These are phyloP conservation scores for Balakata baccata DNA, from an alignment of 345 rosid genomes.

Conservation along the genomic window DNA sequence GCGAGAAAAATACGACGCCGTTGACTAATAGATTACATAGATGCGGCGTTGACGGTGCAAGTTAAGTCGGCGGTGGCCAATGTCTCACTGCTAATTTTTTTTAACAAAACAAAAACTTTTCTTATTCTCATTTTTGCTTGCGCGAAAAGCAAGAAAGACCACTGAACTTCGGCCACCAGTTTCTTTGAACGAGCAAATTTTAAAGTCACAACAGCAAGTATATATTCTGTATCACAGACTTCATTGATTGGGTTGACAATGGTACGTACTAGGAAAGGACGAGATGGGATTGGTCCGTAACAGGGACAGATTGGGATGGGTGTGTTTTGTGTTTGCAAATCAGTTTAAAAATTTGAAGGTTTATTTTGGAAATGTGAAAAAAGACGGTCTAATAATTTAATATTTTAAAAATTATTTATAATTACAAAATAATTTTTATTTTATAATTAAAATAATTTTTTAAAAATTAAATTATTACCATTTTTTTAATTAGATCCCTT, in stretches of 20 bases:
- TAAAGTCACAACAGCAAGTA: background rate
- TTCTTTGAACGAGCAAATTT: background rate
- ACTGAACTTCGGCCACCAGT: background rate
- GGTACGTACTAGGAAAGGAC: background rate
- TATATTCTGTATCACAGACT: background rate
- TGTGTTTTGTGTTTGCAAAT: too few relatives aligned
- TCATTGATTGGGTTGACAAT: too few relatives aligned
- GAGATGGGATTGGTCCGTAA: background rate
- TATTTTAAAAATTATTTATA: too few relatives aligned
- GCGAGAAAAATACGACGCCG: conserved; percentile 15
- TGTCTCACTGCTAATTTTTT: background rate
- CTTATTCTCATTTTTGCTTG: background rate
- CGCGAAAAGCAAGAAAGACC: conserved; percentile 19
- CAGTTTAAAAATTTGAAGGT: too few relatives aligned
- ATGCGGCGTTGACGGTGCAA: conserved; percentile 16
- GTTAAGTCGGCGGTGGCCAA: conserved; percentile 16
- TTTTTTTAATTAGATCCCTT: too few relatives aligned
- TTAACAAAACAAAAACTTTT: too few relatives aligned
- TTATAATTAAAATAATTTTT: too few relatives aligned
- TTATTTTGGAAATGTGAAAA: too few relatives aligned
- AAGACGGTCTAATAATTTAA: too few relatives aligned
- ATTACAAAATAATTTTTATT: too few relatives aligned
- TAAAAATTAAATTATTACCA: too few relatives aligned
- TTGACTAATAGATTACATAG: background rate
- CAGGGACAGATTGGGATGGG: too few relatives aligned